Base-by-base conservation (phyloP, 495 filamentous ascomycete genomes). In the Neurospora tetraspora region DNA sequence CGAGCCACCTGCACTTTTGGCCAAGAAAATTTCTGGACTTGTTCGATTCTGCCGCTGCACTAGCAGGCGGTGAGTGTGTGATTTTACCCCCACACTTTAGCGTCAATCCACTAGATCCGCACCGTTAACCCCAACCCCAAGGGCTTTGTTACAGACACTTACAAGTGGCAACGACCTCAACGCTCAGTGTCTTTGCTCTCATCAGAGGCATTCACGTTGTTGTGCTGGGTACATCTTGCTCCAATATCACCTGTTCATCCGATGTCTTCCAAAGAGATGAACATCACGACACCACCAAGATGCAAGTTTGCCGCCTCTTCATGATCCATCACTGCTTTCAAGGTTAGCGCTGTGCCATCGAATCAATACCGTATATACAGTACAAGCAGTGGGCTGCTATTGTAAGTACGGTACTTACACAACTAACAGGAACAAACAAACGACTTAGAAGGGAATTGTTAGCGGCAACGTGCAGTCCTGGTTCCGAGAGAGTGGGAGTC, bases 11-110 rank as follows among this genome's bases (percentile, higher is more conserved):
- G 36, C 70, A 69, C 43, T 69, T 61, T 31, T 61, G 53, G 53
- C 31, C 74, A 70, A 75, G 75, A 75, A 77, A 75, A 70, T 77
- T 77, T 77, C 75, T 72, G 71, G 73, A 27, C 53, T 61, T 27
- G 7, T 6, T 27, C 2, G 53, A 75, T 75, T 77, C 71, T 75
- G 75, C 74, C 75, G 27, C 20, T 43, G 39, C 31, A 39, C n/a
- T 42, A 7, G 43, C 5, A 39, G 70, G 75, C 73, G 75, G 75
- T 77, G 74, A 75, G 70, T 6, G 2, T 12, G 11, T 23, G 38
- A 39, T 69, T 36, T 27, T 20, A 27, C n/a, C 31, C 8, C 18
- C 27, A 39, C 71, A 65, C 43, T 47, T 39, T 65, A 43, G 27
- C 16, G 31, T 12, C 37, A 38, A 70, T 20, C 69, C 34, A 31